Evolutionary conservation across 441 rosid genomes (phyloP).

Genomic region (Capsella rubella): DNA sequence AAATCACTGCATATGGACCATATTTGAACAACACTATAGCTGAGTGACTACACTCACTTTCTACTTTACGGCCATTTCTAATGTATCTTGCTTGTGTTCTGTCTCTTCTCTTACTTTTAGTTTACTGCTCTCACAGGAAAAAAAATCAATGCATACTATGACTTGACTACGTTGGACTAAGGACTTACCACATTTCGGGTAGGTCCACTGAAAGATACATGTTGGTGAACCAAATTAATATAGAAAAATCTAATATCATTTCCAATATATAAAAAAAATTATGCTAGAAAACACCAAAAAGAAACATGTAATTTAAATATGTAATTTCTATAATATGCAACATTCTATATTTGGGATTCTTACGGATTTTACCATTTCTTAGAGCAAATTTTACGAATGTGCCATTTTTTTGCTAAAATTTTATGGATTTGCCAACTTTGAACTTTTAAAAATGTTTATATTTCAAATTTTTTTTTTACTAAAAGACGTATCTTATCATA

Average conservation of each 20-base stretch:
- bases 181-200: not conserved
- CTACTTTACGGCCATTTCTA: constrained; percentile 24
- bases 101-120: constrained; percentile 39
- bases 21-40: constrained; percentile 22
- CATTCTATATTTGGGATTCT: no score
- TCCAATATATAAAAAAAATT: not conserved
- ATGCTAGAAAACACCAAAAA: no score
- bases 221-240: no score
- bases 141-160: not conserved
- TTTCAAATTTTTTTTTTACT: no score
- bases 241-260: not conserved
- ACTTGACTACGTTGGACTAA: not conserved
- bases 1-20: constrained; percentile 33
- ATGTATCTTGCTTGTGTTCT: constrained; percentile 29
- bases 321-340: no score
- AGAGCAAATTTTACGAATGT: no score
- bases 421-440: no score
- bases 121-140: constrained; percentile 20
- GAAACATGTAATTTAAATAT: no score
- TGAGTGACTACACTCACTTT: constrained; percentile 28
- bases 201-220: not conserved
- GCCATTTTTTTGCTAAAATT: no score
- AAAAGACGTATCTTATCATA: no score
- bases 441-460: no score
- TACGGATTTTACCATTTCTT: no score